Base-by-base conservation (phyloP, 192 early-diverging fungal species). In the Coemansia sp. region DNA sequence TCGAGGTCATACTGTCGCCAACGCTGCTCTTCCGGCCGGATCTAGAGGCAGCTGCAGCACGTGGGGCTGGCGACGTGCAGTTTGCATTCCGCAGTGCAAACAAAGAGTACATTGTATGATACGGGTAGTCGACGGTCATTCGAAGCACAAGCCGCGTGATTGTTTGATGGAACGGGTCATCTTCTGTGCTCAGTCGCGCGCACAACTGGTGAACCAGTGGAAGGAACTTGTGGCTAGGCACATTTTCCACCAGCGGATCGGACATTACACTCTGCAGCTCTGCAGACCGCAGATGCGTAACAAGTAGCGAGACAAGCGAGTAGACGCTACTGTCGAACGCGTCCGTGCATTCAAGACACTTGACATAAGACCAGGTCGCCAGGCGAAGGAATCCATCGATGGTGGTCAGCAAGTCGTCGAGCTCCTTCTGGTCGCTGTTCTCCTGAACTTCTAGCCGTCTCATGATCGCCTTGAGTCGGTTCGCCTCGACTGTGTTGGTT, bases 71-170 rank as follows among this genome's bases (percentile, higher is more conserved):
- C 45, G 62, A 47, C 1, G 61, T 68, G 53, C 72, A 65, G 47
- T 71, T 66, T 58, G 72, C 72, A 43, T 75, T 80, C 22, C 69
- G 47, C 60, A 80, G 59, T 4, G 78, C 72, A 62, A 80, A 75
- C 62, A 80, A 18, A 2, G 67, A 64, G 41, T 63, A 64, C 54
- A 75, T 49, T 11, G 56, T 66, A 21, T 80, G 78, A 43, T 68
- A 71, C 40, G 78, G 78, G 17, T 71, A 75, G 15, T 75, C 72
- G 14, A 65, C 50, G 18, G 66, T 58, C 72, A 80, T 75, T 0
- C 70, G 71, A 23, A 34, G 55, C 6, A 75, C 73, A 10, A 76
- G 57, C 15, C 44, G 57, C 34, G 42, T 45, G 11, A 75, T 42
- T 0, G 57, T 53, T 34, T 33, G 21, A 21, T 70, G 65, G 53